Evolutionary conservation across 1,284 basidiomycete species (phyloP), one percentile per base, ranked within the genome.

Genomic region (Pseudozyma hubeiensis): DNA sequence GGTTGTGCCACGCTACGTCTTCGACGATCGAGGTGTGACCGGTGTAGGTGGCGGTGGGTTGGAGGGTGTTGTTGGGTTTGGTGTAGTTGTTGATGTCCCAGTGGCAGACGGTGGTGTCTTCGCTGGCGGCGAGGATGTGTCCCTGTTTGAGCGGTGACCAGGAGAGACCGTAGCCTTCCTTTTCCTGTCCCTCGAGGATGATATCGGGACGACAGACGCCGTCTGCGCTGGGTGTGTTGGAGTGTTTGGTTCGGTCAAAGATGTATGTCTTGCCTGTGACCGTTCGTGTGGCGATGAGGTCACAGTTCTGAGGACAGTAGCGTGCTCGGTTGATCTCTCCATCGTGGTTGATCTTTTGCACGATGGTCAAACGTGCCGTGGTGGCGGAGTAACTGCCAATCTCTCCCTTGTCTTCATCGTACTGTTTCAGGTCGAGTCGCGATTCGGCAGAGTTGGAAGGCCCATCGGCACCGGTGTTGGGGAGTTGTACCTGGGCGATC

Each of bases 281-380:
- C 10, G 94, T 88, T 78, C 98, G 96, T 9, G 96, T 99, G 2
- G 97, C 97, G 73, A 99, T 93, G 75, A 99, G 85, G 85, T 99
- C 93, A 7, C 93, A 92, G 83, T 99, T 99, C 86, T 98, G 96
- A 14, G 97, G 97, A 93, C 97, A 98, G 85, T 99, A 99, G 47
- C 97, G 89, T 60, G 97, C 97, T 40, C 95, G 88, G 86, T 99
- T 99, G 80, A 99, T 93, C 85, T 99, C 97, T 52, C 94, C 94
- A 9, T 90, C 89, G 85, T 99, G 97, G 85, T 95, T 95, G 87
- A 99, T 99, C 68, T 90, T 91, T 84, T 99, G 97, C 35, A 91
- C 92, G 82, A 97, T 90, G 81, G 93, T 91, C 69, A 99, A 90
- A 30, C 93, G 90, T 0, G 94, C 92, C 41, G 73, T 86, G 85